Evolutionary conservation across 345 rosid genomes (phyloP), one percentile per base, ranked within the genome.

Genomic region (Nasturtium officinale): DNA sequence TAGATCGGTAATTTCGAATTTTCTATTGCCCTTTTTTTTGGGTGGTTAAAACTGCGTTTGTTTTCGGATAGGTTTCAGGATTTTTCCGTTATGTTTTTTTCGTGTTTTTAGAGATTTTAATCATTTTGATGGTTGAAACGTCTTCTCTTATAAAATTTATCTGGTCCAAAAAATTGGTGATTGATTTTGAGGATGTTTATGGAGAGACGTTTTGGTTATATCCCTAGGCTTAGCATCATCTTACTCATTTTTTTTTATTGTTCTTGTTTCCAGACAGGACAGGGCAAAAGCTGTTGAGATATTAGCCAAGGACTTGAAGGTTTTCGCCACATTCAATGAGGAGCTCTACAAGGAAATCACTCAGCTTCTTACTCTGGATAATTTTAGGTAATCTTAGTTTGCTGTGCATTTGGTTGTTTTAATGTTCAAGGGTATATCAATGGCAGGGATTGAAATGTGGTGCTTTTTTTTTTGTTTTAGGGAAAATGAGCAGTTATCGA

Each of bases 311-410:
- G 97, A 89, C 75, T 82, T 91, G 84, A 91, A 89, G 61, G 88
- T 87, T 30, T 89, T 91, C 68, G 85, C 90, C 0, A 83, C 95
- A n/a, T 88, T 89, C 69, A 89, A 86, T 51, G 97, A 87, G 73
- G 97, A 87, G 8, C 83, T 91, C 54, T 91, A 78, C 73, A 89
- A 87, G 82, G 97, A 91, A 79, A 87, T 91, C 58, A 91, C 96
- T 51, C 97, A 86, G 64, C 90, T 91, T 57, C 77, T 91, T 52
- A 86, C 93, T 43, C 85, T 91, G n/a, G 80, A 69, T 38, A 86
- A 91, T 78, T 91, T 91, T 82, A 86, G 97, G 97, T 89, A 77
- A 42, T 60, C 16, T 58, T 38, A 37, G 8, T 12, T 37, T 37
- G 17, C 29, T 38, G 33, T 40, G 18, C 28, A 23, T 48, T 38